Evolutionary conservation across 225 moss, liverwort and hornwort genomes (phyloP), one percentile per base, ranked within the genome.

Genomic region (Sphagnum tenellum): DNA sequence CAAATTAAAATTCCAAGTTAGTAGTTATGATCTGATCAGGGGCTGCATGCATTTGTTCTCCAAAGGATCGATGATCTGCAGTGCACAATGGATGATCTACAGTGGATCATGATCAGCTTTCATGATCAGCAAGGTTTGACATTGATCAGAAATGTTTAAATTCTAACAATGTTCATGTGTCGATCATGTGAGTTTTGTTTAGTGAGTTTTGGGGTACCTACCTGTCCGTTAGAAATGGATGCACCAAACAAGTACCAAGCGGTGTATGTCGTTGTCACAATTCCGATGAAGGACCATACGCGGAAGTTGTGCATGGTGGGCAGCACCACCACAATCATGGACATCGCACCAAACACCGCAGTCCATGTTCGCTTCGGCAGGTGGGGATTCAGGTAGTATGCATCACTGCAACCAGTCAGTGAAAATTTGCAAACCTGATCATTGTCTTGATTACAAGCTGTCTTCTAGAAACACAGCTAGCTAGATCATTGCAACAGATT

Each of bases 321-420:
- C 57, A 89, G 49, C 9, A 87, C 62, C 7, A 85, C 77, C 9
- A 86, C 77, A 10, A 87, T 4, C 72, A 91, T 76, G 3, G 89
- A 83, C 8, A 91, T 75, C 29, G 70, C 84, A 66, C 91, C 89
- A 4, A 77, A 73, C 57, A 87, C 71, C 46, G 69, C 78, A 0
- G 73, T 60, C 92, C 89, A 85, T 64, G 82, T 64, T 49, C 76
- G 85, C 71, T 92, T 92, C 14, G 81, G 66, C 56, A 87, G 55
- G 7, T 14, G 73, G 10, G 74, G 56, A 59, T 87, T 79, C 11
- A 80, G 78, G 0, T 92, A 89, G 9, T 89, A 87, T 3, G 89
- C 50, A 45, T 87, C 79, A 64, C 91, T 92, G 82, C 66, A 67
- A 9, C 29, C 29, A 29, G 29, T 29, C 29, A 29, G 29, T 29